A percentile compares a stretch with the other conserved stretches of the same genome.
Evolutionary conservation across 2,329 filamentous ascomycete genomes (phyloP).

Genomic region (Fusarium sp.): DNA sequence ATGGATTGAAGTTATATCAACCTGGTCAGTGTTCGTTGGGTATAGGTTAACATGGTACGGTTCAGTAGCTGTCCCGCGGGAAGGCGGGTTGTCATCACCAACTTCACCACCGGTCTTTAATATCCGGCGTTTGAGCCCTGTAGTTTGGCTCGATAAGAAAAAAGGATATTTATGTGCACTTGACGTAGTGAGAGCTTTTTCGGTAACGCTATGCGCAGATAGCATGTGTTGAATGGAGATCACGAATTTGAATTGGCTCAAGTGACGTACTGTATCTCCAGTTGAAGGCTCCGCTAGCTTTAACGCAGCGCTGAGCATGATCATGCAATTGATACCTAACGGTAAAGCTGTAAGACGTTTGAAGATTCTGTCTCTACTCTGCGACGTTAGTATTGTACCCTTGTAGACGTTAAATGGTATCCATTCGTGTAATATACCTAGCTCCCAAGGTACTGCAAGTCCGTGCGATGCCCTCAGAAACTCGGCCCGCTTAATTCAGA

Average conservation of each 20-base stretch:
- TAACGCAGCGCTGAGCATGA: not conserved
- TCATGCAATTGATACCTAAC: not conserved
- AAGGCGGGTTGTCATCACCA: slow-evolving; percentile 11
- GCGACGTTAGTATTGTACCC: not conserved
- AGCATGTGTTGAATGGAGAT: not conserved
- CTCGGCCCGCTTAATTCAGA: slow-evolving; percentile 39
- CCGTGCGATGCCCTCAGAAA: slow-evolving; percentile 39
- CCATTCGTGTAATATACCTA: not conserved
- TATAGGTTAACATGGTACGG: not conserved
- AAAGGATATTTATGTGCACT: not conserved
- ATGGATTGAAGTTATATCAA: not conserved
- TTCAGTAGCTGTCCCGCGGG: not conserved
- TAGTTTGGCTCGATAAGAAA: not conserved
- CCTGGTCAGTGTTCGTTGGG: not conserved
- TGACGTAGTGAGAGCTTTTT: not conserved
- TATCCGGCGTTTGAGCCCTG: slow-evolving; percentile 11
- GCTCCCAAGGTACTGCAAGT: slow-evolving; percentile 19
- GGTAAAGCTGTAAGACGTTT: not conserved
- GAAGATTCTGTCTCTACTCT: not conserved
- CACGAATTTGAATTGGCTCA: not conserved
- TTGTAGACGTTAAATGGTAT: not conserved
- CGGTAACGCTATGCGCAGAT: not conserved
- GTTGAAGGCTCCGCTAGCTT: not conserved
- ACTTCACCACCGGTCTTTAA: slow-evolving; percentile 28
- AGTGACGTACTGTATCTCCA: slow-evolving; percentile 14